Evolutionary conservation across 768 basidiomycete genomes (phyloP).

Genomic region (Suillus placidus): DNA sequence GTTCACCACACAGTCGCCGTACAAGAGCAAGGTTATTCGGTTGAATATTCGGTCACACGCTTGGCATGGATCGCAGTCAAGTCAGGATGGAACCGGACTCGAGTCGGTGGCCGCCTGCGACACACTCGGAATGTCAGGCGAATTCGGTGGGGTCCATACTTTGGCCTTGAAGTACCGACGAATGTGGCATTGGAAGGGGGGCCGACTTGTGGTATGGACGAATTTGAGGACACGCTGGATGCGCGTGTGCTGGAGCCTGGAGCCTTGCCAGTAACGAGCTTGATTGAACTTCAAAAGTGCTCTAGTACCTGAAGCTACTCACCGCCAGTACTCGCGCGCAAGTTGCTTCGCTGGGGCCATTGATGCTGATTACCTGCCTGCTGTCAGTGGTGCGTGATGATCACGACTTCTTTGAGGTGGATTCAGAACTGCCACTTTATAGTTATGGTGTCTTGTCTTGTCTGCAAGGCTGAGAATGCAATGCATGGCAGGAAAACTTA

Average conservation of each 20-base stretch:
- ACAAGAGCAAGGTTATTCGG: constrained; percentile 27
- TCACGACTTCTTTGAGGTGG: not conserved
- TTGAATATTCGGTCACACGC: not conserved
- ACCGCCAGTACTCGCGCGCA: constrained; percentile 73
- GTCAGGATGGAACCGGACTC: constrained; percentile 89
- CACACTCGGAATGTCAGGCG: not conserved
- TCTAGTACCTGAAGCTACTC: constrained; percentile 17
- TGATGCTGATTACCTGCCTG: constrained; percentile 12
- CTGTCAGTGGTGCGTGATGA: not conserved
- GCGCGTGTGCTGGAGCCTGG: constrained; percentile 47
- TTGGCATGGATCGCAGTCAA: constrained; percentile 32
- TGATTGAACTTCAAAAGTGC: not conserved
- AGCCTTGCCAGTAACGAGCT: constrained; percentile 17
- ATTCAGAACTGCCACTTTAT: not conserved
- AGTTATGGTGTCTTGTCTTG: not conserved
- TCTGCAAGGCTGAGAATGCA: not conserved
- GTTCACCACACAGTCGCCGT: constrained; percentile 33
- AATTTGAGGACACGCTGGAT: constrained; percentile 55
- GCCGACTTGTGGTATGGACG: constrained; percentile 87
- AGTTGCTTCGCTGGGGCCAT: constrained; percentile 80
- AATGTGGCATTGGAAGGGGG: constrained; percentile 84
- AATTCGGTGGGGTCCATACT: constrained; percentile 12
- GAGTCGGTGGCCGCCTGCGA: constrained; percentile 57
- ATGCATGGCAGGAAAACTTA: not conserved
- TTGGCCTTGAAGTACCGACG: constrained; percentile 83